Evolutionary conservation across 495 filamentous ascomycete species (phyloP).

Genomic region (Trichoderma erinaceum): DNA sequence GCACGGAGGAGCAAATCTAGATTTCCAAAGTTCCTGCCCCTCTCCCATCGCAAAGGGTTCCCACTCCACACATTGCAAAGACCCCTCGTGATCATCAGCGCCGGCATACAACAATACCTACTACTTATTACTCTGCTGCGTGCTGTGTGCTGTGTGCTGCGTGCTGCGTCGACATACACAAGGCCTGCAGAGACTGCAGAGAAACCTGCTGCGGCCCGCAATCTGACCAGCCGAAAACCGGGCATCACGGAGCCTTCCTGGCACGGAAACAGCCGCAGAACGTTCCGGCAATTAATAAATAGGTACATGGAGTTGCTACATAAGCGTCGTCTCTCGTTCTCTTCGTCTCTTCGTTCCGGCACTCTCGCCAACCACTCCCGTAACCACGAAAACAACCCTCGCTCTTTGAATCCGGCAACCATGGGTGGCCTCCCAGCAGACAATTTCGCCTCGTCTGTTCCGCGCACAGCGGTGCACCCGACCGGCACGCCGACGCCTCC

Average conservation of each 20-base stretch:
- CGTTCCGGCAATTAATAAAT: neutral
- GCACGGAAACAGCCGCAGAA: neutral
- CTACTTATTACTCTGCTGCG: neutral
- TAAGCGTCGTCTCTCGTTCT: neutral
- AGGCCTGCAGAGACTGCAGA: neutral
- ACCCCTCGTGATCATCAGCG: slow-evolving; percentile 11
- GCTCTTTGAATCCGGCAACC: neutral
- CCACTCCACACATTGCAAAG: slow-evolving; percentile 5
- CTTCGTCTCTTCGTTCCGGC: neutral
- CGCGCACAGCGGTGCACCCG: neutral
- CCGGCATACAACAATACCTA: neutral
- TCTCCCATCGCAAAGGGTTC: neutral
- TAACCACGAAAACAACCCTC: neutral
- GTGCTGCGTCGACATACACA: neutral
- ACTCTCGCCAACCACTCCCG: neutral
- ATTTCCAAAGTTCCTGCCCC: slow-evolving; percentile 9
- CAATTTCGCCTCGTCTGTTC: neutral
- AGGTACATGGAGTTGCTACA: slow-evolving; percentile 1
- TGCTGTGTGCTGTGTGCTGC: too few relatives aligned
- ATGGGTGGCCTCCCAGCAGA: slow-evolving; percentile 8
- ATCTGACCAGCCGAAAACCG: neutral
- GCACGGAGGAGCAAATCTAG: slow-evolving; percentile 10
- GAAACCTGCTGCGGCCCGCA: neutral
- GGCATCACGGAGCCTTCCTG: slow-evolving; percentile 7
- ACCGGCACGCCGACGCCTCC: slow-evolving; percentile 3